phyloP scores from a whole-genome alignment of 495 filamentous ascomycete species.

The Pyrenula massariospora region DNA sequence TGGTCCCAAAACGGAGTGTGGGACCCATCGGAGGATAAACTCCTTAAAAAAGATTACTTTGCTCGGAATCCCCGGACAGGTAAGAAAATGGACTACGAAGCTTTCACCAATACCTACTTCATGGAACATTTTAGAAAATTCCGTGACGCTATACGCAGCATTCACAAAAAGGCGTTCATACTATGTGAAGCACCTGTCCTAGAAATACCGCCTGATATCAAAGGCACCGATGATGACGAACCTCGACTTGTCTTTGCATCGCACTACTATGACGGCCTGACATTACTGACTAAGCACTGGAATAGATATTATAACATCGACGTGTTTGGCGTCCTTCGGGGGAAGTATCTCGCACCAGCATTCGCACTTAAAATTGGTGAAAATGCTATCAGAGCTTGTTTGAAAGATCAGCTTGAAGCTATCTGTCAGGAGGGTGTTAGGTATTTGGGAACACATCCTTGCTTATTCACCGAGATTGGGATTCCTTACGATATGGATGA shows the following conservation, averaged over 20 bases:
- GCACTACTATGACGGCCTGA: slow-evolving; percentile 95
- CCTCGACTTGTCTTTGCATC: slow-evolving; percentile 83
- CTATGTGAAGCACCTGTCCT: slow-evolving; percentile 87
- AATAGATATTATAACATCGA: slow-evolving; percentile 95
- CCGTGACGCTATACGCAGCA: slow-evolving; percentile 54
- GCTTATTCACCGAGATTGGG: slow-evolving; percentile 88
- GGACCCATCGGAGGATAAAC: slow-evolving; percentile 67
- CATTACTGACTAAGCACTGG: slow-evolving; percentile 96
- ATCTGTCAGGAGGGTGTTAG: slow-evolving; percentile 82
- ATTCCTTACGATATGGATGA: slow-evolving; percentile 99
- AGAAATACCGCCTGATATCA: slow-evolving; percentile 80
- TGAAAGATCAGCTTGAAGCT: slow-evolving; percentile 80
- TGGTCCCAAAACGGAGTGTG: slow-evolving; percentile 97
- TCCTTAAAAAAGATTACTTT: slow-evolving; percentile 85
- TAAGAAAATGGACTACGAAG: slow-evolving; percentile 60
- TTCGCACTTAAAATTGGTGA: slow-evolving; percentile 91
- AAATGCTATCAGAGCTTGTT: slow-evolving; percentile 88
- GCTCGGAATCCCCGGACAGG: slow-evolving; percentile 59
- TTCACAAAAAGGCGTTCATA: slow-evolving; percentile 73
- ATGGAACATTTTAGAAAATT: slow-evolving; percentile 75
- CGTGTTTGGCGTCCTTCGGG: slow-evolving; percentile 82
- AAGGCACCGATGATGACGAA: slow-evolving; percentile 81
- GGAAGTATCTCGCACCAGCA: slow-evolving; percentile 73
- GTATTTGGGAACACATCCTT: slow-evolving; percentile 81
- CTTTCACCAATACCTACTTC: slow-evolving; percentile 83